Evolutionary conservation across 2,329 filamentous ascomycete genomes (phyloP).

Genomic region (Ophiocordyceps australis): DNA sequence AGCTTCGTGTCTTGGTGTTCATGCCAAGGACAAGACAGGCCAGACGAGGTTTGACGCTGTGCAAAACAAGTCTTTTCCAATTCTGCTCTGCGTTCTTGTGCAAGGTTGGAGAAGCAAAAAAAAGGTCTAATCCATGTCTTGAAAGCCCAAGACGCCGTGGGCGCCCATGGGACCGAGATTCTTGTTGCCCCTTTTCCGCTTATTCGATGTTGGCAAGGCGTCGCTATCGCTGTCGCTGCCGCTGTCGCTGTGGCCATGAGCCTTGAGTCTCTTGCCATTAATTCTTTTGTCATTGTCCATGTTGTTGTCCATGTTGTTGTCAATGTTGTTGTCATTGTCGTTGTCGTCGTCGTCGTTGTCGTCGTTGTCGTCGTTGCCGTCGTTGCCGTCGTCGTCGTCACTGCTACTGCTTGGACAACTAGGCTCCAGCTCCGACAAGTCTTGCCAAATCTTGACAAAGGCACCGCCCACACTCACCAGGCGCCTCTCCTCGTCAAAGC

Average conservation of each 20-base stretch:
- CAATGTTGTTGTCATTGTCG: slow-evolving; percentile 27
- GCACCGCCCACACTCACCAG: slow-evolving; percentile 81
- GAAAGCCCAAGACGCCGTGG: slow-evolving; percentile 31
- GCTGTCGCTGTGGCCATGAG: slow-evolving; percentile 8
- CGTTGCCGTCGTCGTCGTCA: slow-evolving; percentile 26
- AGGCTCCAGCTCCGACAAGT: slow-evolving; percentile 40
- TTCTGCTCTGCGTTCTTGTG: no score
- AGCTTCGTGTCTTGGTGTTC: no score
- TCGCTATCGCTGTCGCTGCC: slow-evolving; percentile 8
- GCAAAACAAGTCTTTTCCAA: no score
- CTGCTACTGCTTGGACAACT: slow-evolving; percentile 17
- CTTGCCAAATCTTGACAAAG: slow-evolving; percentile 85
- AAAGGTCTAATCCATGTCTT: slow-evolving; percentile 27
- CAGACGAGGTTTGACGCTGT: no score
- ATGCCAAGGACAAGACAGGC: no score
- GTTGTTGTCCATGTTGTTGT: slow-evolving; percentile 15
- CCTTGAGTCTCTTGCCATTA: slow-evolving; percentile 19
- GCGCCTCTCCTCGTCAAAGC: slow-evolving; percentile 69
- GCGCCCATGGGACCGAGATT: slow-evolving; percentile 30
- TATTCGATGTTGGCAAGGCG: slow-evolving; percentile 20
- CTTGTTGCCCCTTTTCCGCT: slow-evolving; percentile 18
- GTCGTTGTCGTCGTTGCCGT: slow-evolving; percentile 20
- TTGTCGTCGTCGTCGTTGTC: slow-evolving; percentile 21
- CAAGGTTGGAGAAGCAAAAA: no score
- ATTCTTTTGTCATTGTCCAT: slow-evolving; percentile 11